Evolutionary conservation across 2,329 filamentous ascomycete genomes (phyloP), one percentile per base, ranked within the genome.

Genomic region (Penicillium sp.): DNA sequence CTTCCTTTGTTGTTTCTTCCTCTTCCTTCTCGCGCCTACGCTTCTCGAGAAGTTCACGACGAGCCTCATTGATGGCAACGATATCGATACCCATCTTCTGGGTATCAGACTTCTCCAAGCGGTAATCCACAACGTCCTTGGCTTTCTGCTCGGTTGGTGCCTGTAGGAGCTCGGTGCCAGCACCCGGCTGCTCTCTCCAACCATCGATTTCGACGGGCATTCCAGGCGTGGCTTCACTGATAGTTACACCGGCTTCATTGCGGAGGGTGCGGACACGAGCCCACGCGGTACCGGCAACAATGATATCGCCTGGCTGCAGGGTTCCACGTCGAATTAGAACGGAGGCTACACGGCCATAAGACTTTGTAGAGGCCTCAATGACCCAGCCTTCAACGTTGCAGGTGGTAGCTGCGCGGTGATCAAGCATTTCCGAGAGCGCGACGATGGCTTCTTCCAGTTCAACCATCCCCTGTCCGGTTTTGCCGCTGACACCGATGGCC

Each of bases 131-230:
- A 0, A 94, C 93, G 2, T 82, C 83, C 68, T 90, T 90, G 36
- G 92, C 94, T 61, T 84, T 88, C 59, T 86, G 83, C 76, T 97
- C 93, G 64, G 87, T 86, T 0, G 84, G 80, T 1, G 93, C 91
- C 76, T 97, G 90, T 0, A 99, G 81, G 9, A 96, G 88, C 77
- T 91, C 86, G 67, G 96, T 90, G 49, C 96, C 96, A 1, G 94
- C 93, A 25, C 84, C 82, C 0, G 94, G 93, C 63, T 91, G 88
- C 36, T 91, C 89, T 66, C 88, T 87, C 94, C 94, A 99, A n/a
- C 94, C 94, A 61, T 97, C 86, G 21, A 99, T 86, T 74, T 97
- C 91, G 3, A 96, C 90, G 0, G 96, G 92, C 29, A 88, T 94
- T 36, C 94, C 94, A 0, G 94, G 96, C 0, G 87, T 86, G 15